Base-by-base conservation (phyloP, 2,329 filamentous ascomycete genomes). In the Monosporascus sp. region DNA sequence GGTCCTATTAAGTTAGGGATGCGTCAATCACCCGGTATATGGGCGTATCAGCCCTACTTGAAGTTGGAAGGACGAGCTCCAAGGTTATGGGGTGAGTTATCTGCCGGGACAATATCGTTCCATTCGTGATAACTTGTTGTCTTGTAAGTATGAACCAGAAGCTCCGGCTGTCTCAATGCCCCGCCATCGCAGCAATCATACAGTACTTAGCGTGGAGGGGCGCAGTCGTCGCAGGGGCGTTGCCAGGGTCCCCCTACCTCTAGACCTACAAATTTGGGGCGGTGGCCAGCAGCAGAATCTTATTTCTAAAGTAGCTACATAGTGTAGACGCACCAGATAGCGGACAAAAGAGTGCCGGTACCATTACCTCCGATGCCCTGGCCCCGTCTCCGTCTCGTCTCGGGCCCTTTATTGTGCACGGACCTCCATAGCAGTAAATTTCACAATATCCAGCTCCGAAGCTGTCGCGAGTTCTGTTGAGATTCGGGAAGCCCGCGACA, bases 231-330 rank as follows among this genome's bases (percentile, higher is more conserved):
- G 20, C 39, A 34, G 48, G 48, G 49, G 41, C 51, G 48, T 42
- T 42, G 24, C 11, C 5, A 34, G 11, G 31, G 31, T 14, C 3
- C 27, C 27, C 27, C 27, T 11, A 1, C 8, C 27, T 5, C 9
- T 31, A 3, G 9, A 34, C 11, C 6, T 14, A 41, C 42, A 50
- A 52, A n/a, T n/a, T 51, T 48, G 48, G 34, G 51, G 62, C 58
- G 60, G 60, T 62, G 51, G 48, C 27, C 27, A 14, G 11, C 36
- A 56, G 60, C 60, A 63, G 53, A 53, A 49, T 20, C 34, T 11
- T 22, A 53, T 42, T 50, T 57, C 54, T 57, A n/a, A n/a, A n/a
- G n/a, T n/a, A 11, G 27, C 8, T 6, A 27, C 8, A 11, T 27
- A n/a, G 5, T 11, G 8, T 27, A n/a, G n/a, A n/a, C n/a, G n/a